phyloP scores from a whole-genome alignment of 2,329 filamentous ascomycete genomes.

The Pseudomassariella vexata region DNA sequence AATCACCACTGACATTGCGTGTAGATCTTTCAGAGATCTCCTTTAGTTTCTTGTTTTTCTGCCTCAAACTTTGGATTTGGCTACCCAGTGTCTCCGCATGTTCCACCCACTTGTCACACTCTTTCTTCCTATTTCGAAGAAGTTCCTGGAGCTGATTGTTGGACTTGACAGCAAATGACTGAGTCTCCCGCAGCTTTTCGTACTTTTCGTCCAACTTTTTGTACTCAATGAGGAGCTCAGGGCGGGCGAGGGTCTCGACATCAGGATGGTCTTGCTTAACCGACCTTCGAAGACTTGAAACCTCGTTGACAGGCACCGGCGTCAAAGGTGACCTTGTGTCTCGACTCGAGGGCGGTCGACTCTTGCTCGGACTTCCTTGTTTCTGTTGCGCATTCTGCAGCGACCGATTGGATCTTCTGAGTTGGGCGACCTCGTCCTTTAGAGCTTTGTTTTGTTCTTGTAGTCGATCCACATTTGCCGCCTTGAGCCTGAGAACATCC shows the following conservation, averaged over 20 bases:
- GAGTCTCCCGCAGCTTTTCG: constrained; percentile 28
- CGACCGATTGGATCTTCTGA: constrained; percentile 18
- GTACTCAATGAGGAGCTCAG: constrained; percentile 25
- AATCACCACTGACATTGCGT: constrained; percentile 9
- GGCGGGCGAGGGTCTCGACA: constrained; percentile 10
- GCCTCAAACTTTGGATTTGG: constrained; percentile 16
- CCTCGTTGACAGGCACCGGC: constrained; percentile 17
- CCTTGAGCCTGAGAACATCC: constrained; percentile 23
- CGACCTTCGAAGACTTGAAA: constrained; percentile 10
- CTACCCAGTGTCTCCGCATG: constrained; percentile 37
- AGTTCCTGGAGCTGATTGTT: constrained; percentile 22
- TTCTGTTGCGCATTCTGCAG: too few relatives aligned
- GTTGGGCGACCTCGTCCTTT: constrained; percentile 26
- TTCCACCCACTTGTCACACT: constrained; percentile 37
- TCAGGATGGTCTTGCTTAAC: constrained; percentile 11
- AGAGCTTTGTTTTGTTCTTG: constrained; percentile 38
- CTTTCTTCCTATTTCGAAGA: constrained; percentile 36
- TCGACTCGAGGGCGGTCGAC: constrained; percentile 5
- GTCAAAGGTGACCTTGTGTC: constrained; percentile 18
- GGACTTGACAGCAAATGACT: constrained; percentile 16
- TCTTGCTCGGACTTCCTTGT: constrained; percentile 10
- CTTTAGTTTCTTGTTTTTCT: constrained; percentile 36
- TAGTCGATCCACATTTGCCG: constrained; percentile 27
- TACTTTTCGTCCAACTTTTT: constrained; percentile 33
- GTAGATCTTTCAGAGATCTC: too few relatives aligned